Conservation (phyloP, 495 filamentous ascomycete species). For the Letharia lupina region DNA sequence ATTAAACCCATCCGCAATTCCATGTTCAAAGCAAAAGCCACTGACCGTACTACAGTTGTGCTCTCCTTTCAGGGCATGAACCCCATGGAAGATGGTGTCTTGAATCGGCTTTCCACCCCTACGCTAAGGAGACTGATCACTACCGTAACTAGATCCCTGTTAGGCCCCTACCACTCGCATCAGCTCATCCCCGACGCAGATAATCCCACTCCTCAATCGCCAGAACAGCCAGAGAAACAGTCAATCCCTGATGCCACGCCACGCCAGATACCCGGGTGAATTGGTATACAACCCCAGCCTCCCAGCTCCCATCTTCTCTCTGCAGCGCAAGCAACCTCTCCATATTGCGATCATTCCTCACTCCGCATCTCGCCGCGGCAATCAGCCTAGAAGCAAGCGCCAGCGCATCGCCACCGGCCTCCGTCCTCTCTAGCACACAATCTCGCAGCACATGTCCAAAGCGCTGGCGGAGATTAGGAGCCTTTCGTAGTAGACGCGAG, state of each 20-base stretch:
- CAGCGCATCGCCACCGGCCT: neutral
- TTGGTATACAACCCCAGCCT: neutral
- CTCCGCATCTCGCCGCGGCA: neutral
- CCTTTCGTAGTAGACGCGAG: neutral
- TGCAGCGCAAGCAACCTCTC: neutral
- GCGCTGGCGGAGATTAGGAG: neutral
- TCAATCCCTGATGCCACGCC: neutral
- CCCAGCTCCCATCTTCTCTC: neutral
- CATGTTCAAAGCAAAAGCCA: no score
- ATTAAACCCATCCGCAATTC: no score
- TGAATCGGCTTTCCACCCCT: no score
- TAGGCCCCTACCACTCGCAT: no score
- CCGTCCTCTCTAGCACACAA: neutral
- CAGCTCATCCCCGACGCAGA: neutral
- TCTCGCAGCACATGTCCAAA: neutral
- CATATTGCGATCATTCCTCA: neutral
- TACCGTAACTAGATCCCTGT: no score
- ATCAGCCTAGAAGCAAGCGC: neutral
- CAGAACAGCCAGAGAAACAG: neutral
- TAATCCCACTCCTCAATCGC: neutral
- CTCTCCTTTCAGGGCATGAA: no score
- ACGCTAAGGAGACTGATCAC: no score
- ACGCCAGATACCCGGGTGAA: neutral
- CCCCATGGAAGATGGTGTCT: no score
- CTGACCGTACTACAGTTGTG: no score